Conservation (phyloP, 768 basidiomycete genomes). For the Cystoderma amianthinum region DNA sequence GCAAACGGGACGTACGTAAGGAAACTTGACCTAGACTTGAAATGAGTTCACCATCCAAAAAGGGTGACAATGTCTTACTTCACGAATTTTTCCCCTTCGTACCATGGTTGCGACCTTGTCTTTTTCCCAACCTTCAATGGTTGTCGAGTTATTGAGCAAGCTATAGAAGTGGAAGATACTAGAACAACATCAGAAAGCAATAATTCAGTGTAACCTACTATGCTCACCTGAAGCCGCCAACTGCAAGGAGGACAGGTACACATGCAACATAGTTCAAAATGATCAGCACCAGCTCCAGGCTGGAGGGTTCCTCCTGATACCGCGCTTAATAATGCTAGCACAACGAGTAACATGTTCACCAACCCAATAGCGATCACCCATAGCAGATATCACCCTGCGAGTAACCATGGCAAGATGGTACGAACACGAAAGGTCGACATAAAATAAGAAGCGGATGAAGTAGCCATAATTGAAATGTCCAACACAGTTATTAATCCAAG, state of each 20-base stretch:
- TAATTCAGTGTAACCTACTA: neutral
- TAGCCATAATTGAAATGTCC: conserved; percentile 88
- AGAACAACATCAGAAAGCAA: conserved; percentile 3
- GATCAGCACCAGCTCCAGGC: conserved; percentile 72
- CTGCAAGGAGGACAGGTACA: conserved; percentile 77
- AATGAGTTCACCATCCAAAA: conserved; percentile 4
- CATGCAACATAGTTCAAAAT: conserved; percentile 84
- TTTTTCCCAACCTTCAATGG: conserved; percentile 98
- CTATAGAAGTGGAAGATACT: conserved; percentile 86
- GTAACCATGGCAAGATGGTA: conserved; percentile 88
- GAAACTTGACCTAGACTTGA: conserved; percentile 69
- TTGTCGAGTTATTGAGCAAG: conserved; percentile 78
- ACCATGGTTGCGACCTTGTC: conserved; percentile 87
- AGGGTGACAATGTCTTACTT: conserved; percentile 37
- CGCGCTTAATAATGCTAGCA: neutral
- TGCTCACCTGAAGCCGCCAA: conserved; percentile 83
- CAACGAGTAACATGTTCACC: neutral
- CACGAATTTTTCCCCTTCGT: conserved; percentile 76
- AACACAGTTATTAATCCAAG: conserved; percentile 93
- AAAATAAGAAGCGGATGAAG: conserved; percentile 89
- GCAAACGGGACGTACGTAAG: conserved; percentile 61
- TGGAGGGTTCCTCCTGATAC: conserved; percentile 59
- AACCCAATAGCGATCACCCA: conserved; percentile 11
- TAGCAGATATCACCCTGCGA: conserved; percentile 45
- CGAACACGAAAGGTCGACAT: conserved; percentile 81